Evolutionary conservation across 192 early-diverging fungal species (phyloP).

Genomic region (Podila clonocystis): DNA sequence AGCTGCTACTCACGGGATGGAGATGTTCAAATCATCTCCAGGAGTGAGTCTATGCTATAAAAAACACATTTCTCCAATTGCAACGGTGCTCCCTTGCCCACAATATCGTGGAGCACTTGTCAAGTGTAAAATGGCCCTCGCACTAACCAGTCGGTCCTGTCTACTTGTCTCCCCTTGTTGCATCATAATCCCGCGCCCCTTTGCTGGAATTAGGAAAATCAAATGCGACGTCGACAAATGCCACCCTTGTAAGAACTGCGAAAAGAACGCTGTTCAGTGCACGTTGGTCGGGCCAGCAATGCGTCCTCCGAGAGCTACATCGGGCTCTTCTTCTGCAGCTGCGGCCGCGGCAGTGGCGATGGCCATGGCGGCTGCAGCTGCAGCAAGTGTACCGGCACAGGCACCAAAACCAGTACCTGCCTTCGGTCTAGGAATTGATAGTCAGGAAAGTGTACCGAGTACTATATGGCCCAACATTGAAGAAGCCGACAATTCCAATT

Average conservation of each 20-base stretch:
- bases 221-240: conserved; percentile 47
- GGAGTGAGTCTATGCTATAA: no score
- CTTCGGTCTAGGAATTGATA: conserved; percentile 3
- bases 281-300: conserved; percentile 40
- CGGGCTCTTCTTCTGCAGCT: conserved; percentile 44
- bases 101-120: no score
- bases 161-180: background rate
- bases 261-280: conserved; percentile 39
- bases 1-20: no score
- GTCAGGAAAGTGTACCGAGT: background rate
- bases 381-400: conserved; percentile 9
- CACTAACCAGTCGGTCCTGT: background rate
- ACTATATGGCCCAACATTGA: background rate
- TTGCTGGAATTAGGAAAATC: conserved; percentile 20
- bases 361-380: conserved; percentile 38
- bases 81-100: no score
- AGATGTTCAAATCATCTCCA: no score
- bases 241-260: conserved; percentile 39
- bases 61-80: no score
- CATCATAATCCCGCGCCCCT: background rate
- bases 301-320: conserved; percentile 39
- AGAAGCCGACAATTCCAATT: background rate
- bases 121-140: no score
- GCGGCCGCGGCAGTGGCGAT: conserved; percentile 39
- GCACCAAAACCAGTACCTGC: background rate